A percentile compares a stretch with the other conserved stretches of the same genome.
Conservation (phyloP, 805 yeast species). For the Lachancea nothofagi region DNA sequence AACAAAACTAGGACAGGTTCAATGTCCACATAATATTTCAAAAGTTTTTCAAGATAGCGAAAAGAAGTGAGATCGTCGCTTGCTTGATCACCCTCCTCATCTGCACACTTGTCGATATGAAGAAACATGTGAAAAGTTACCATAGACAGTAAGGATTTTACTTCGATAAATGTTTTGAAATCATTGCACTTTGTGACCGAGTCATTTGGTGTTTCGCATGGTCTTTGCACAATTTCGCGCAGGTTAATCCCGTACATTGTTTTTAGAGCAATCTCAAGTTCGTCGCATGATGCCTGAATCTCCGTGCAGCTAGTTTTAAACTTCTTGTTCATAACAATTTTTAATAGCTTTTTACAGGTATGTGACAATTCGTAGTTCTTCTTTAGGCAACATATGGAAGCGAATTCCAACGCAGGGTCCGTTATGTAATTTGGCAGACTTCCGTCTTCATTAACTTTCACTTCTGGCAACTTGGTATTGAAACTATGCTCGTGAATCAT, state of each 20-base stretch:
- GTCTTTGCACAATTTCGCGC: slow-evolving; percentile 25
- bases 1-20: slow-evolving; percentile 17
- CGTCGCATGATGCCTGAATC: slow-evolving; percentile 33
- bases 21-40: slow-evolving; percentile 16
- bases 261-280: slow-evolving; percentile 35
- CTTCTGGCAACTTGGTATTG: slow-evolving; percentile 49
- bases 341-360: slow-evolving; percentile 33
- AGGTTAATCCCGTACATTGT: slow-evolving; percentile 31
- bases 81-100: not conserved
- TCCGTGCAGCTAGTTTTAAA: slow-evolving; percentile 35
- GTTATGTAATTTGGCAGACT: slow-evolving; percentile 35
- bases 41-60: slow-evolving; percentile 20
- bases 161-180: slow-evolving; percentile 26
- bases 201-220: slow-evolving; percentile 15
- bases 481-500: slow-evolving; percentile 36
- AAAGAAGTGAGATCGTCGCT: slow-evolving; percentile 18
- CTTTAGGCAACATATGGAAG: slow-evolving; percentile 33
- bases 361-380: slow-evolving; percentile 31
- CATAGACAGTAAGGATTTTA: slow-evolving; percentile 23
- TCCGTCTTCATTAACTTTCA: slow-evolving; percentile 24
- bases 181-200: slow-evolving; percentile 23
- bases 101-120: slow-evolving; percentile 15
- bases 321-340: slow-evolving; percentile 38
- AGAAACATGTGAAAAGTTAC: slow-evolving; percentile 23
- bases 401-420: slow-evolving; percentile 40